Evolutionary conservation across 1,284 basidiomycete species (phyloP).

Genomic region (Irpex sp.): DNA sequence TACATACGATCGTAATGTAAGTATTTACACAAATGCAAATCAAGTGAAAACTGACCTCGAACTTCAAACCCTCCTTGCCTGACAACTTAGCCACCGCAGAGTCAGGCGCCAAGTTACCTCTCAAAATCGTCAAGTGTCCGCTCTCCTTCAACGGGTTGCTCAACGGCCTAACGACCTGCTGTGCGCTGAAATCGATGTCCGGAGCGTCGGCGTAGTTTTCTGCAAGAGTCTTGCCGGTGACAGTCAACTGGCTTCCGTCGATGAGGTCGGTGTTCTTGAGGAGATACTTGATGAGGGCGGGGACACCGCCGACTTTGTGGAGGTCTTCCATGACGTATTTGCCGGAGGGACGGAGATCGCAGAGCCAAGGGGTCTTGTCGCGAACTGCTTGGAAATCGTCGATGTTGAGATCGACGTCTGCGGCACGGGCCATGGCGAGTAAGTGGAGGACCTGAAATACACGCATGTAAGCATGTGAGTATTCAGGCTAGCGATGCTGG

Average conservation of each 20-base stretch:
- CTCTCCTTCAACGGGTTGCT: constrained; percentile 88
- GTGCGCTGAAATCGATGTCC: constrained; percentile 75
- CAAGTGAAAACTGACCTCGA: constrained; percentile 54
- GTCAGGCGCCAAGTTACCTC: constrained; percentile 87
- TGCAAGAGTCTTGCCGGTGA: constrained; percentile 91
- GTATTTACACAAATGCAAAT: not conserved
- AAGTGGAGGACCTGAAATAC: constrained; percentile 76
- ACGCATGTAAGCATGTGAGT: not conserved
- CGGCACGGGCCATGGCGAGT: constrained; percentile 90
- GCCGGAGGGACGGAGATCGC: constrained; percentile 87
- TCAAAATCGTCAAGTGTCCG: constrained; percentile 90
- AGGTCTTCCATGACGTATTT: constrained; percentile 98
- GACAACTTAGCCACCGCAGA: constrained; percentile 95
- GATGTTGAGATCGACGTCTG: constrained; percentile 83
- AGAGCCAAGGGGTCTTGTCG: constrained; percentile 90
- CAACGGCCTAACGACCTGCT: constrained; percentile 81
- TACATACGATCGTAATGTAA: constrained; percentile 21
- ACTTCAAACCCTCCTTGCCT: constrained; percentile 89
- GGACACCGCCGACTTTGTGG: constrained; percentile 88
- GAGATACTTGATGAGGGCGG: constrained; percentile 81
- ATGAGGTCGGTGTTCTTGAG: constrained; percentile 85
- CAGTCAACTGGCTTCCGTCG: constrained; percentile 88
- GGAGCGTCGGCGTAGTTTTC: constrained; percentile 85
- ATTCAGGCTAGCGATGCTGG: not conserved
- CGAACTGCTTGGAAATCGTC: constrained; percentile 93